Base-by-base conservation (phyloP, 805 yeast genomes). In the Teunomyces stri region DNA sequence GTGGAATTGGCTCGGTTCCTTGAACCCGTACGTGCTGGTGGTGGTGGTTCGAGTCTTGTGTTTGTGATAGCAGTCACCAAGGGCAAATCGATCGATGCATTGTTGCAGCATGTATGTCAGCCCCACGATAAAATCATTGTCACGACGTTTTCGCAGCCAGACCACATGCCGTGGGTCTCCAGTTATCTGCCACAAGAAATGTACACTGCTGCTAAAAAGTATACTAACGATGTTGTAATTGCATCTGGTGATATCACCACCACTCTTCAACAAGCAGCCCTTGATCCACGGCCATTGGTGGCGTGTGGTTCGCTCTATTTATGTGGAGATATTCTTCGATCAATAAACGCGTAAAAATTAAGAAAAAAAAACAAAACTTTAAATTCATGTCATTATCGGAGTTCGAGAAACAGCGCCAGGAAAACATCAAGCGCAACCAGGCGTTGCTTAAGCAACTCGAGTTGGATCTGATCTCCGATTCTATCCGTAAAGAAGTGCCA, bases 81-180 rank as follows among this genome's bases (percentile, higher is more conserved):
- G 36, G 94, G 96, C 0, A 87, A 94, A 59, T 76, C 81, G 13
- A 59, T 85, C 6, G 63, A 65, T 1, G 71, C 74, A 0, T 64
- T 90, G 16, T 63, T 88, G 34, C 59, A 67, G 27, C 75, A 79
- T 15, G 64, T 89, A 2, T 60, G 87, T 3, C 53, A 50, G 16
- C 56, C 69, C 0, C 59, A 64, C 0, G 97, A 90, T 56, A 62
- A 68, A 2, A 78, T 91, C 0, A 66, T 85, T 1, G 75, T 84
- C 0, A 82, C 92, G 0, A 60, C 70, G 28, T 94, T 91, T 61
- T 78, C 82, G 2, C 56, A 68, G 1, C 92, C 95, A 0, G 91
- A 85, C 11, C 85, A 89, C 0, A 94, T 94, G 99, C 97, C 98
- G 0, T 94, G 98, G 98, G 82, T 94, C 4, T 58, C 72, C 36